Base-by-base conservation (phyloP, 441 rosid genomes). In the Rhodomyrtus psidioides region DNA sequence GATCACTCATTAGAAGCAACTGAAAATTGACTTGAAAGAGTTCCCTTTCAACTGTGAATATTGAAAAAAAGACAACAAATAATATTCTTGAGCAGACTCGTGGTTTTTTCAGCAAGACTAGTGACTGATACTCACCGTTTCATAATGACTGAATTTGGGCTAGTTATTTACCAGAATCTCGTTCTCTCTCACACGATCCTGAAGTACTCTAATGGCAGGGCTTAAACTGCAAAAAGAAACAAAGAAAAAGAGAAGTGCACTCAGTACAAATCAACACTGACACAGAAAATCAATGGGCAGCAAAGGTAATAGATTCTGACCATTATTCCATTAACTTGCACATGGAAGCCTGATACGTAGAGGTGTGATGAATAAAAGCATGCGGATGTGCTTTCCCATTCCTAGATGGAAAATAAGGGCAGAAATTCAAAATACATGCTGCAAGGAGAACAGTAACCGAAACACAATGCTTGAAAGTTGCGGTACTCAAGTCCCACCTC, bases 321-420 rank as follows among this genome's bases (percentile, higher is more conserved):
- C 99, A 96, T 86, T 96, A 94, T 86, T 97, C 99, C 15, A 97
- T 97, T 87, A 97, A 90, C 89, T 96, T 97, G 97, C 98, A 97
- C 93, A 96, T 89, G 79, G 99, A 94, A 87, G 99, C 97, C 90
- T 96, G 98, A 91, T 97, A 97, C 15, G 99, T 97, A 4, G 99
- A 94, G 53, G 98, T 93, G 91, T 96, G 97, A 92, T 97, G 98
- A 84, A 97, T 93, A 91, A 90, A 95, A 85, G 96, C 88, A 85
- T 96, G 95, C 5, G 98, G 99, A 90, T 97, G 99, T 79, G 93
- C 93, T 92, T 92, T 96, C 82, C 98, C 99, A 83, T 90, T 90
- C 89, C 99, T 97, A 81, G 59, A 56, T 17, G 55, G 30, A 81
- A 6, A 90, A 84, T 34, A 84, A n/a, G 84, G 83, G 30, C 53